Conservation (phyloP, 139 green algal genomes). For the Ulvella scutata region DNA sequence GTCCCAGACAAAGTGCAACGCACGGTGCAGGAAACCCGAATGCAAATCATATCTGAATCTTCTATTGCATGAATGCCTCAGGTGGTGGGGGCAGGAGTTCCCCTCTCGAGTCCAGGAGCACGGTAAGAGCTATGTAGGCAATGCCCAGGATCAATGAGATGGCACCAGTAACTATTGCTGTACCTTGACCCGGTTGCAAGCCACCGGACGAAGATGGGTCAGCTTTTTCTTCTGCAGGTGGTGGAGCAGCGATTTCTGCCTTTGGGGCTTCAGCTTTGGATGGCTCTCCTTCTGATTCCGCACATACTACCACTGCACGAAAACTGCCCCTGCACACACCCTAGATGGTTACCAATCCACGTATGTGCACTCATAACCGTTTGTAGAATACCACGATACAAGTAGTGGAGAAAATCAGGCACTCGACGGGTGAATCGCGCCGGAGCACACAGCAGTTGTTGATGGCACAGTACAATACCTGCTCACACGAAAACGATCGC, state of each 20-base stretch:
- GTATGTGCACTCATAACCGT: no score
- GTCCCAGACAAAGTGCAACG: no score
- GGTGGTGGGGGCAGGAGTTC: conserved; percentile 45
- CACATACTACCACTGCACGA: not conserved
- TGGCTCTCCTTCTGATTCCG: not conserved
- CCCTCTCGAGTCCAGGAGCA: conserved; percentile 30
- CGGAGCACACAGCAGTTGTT: no score
- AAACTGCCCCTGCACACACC: not conserved
- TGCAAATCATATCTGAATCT: no score
- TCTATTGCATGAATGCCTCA: conserved; percentile 40
- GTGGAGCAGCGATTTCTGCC: not conserved
- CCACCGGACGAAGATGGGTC: not conserved
- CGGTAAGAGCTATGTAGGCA: conserved; percentile 39
- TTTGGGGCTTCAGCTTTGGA: not conserved
- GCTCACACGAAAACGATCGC: no score
- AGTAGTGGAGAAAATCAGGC: no score
- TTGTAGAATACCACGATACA: no score
- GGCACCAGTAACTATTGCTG: conserved; percentile 40
- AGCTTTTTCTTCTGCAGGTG: not conserved
- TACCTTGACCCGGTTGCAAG: conserved; percentile 26
- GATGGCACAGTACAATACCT: no score
- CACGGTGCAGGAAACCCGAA: no score
- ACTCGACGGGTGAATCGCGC: no score
- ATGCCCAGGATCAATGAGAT: conserved; percentile 46
- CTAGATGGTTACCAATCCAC: not conserved